These are phyloP conservation scores for Leccinum disarticulatum DNA, from an alignment of 768 basidiomycete genomes.

Conservation along the genomic window DNA sequence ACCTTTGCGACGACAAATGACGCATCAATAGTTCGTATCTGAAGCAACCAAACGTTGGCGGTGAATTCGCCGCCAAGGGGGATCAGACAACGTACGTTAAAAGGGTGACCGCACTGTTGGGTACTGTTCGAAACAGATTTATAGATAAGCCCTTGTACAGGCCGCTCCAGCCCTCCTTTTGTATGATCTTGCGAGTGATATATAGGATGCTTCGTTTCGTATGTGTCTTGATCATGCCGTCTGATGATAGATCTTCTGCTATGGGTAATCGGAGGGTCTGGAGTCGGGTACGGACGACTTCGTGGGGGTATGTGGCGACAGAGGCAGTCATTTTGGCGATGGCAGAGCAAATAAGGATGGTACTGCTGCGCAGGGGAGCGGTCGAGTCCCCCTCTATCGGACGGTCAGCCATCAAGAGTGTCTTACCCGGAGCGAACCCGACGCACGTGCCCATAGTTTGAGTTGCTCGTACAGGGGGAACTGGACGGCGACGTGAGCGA, in stretches of 20 bases:
- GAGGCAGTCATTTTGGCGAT: slow-evolving; percentile 95
- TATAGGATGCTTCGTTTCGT: slow-evolving; percentile 66
- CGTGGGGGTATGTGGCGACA: slow-evolving; percentile 95
- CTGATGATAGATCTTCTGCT: slow-evolving; percentile 55
- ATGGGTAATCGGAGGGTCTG: slow-evolving; percentile 81
- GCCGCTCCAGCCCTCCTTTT: slow-evolving; percentile 84
- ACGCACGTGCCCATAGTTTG: slow-evolving; percentile 84
- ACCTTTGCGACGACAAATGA: slow-evolving; percentile 26
- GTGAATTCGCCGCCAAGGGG: slow-evolving; percentile 1
- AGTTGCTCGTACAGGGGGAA: slow-evolving; percentile 96
- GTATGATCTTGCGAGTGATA: slow-evolving; percentile 69
- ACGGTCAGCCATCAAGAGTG: slow-evolving; percentile 1
- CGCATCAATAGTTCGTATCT: slow-evolving; percentile 37
- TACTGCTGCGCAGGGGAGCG: slow-evolving; percentile 33
- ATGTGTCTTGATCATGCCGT: slow-evolving; percentile 58
- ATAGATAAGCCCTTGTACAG: slow-evolving; percentile 94
- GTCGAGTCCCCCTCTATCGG: slow-evolving; percentile 31
- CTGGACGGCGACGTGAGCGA: slow-evolving; percentile 93
- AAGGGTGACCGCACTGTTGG: slow-evolving; percentile 95
- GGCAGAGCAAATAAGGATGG: slow-evolving; percentile 90
- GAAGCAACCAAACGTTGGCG: not conserved
- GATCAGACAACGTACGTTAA: slow-evolving; percentile 39
- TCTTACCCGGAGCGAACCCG: slow-evolving; percentile 6
- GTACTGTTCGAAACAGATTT: slow-evolving; percentile 92
- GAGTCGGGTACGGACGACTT: slow-evolving; percentile 96